Conservation (phyloP, 2,329 filamentous ascomycete genomes). For the Trichoderma koningii region DNA sequence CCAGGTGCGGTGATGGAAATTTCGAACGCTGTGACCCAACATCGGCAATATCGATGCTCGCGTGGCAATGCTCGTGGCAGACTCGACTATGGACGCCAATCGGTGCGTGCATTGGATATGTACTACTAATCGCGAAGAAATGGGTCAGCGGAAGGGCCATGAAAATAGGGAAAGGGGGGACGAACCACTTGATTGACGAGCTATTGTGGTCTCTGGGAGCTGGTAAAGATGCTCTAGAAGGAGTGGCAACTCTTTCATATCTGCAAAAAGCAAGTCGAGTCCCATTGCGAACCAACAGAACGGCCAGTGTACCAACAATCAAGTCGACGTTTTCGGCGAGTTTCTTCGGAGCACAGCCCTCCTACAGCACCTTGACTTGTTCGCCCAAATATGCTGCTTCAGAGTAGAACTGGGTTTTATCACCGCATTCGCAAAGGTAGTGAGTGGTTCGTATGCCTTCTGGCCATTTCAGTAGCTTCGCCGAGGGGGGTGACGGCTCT, state of each 20-base stretch:
- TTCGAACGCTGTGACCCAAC: conserved; percentile 9
- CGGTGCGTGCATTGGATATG: not conserved
- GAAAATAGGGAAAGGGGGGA: not conserved
- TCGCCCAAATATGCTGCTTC: not conserved
- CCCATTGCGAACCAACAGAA: not conserved
- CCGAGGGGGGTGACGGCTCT: no score
- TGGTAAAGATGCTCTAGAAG: no score
- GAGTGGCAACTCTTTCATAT: not conserved
- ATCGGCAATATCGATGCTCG: not conserved
- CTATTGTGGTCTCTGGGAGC: no score
- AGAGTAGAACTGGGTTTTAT: no score
- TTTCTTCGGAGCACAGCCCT: not conserved
- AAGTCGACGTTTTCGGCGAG: not conserved
- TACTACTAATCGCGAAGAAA: not conserved
- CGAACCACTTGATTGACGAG: not conserved
- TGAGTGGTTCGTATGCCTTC: no score
- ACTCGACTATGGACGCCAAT: not conserved
- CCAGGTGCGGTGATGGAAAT: not conserved
- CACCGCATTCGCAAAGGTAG: no score
- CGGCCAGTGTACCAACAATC: not conserved
- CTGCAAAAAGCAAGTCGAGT: not conserved
- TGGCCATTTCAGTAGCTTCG: no score
- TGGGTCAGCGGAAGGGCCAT: not conserved
- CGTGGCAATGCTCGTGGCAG: not conserved
- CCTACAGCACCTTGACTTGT: not conserved